These are phyloP conservation scores for Mallotus repandus DNA, from an alignment of 441 rosid genomes.

Conservation along the genomic window DNA sequence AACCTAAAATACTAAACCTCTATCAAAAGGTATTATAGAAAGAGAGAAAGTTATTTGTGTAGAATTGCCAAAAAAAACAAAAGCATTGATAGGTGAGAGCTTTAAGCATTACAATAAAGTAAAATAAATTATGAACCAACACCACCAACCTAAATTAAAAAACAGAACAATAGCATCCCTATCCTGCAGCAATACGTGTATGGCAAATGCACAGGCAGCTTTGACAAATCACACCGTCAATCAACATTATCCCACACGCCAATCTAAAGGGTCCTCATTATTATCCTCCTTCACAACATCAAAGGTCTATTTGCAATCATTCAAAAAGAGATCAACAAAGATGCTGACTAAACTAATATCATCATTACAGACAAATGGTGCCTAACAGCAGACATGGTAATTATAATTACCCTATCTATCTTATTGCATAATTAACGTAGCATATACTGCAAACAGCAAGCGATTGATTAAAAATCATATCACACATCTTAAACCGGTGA, in stretches of 20 bases:
- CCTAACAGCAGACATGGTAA: background rate
- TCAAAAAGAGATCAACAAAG: background rate
- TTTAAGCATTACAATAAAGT: conserved; percentile 19
- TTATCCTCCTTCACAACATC: background rate
- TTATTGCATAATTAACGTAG: background rate
- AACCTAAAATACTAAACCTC: background rate
- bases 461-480: background rate
- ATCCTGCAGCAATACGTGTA: background rate
- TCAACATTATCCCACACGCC: conserved; percentile 13
- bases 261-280: conserved; percentile 4
- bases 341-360: background rate
- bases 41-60: conserved; percentile 21
- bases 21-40: conserved; percentile 15
- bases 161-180: background rate
- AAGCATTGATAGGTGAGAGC: conserved; percentile 11
- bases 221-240: conserved; percentile 12
- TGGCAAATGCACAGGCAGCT: background rate
- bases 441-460: background rate
- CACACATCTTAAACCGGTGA: background rate
- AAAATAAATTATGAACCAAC: conserved; percentile 23
- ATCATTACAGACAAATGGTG: conserved; percentile 6
- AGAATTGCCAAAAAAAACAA: conserved; percentile 1
- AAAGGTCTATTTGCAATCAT: background rate
- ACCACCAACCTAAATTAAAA: conserved; percentile 23
- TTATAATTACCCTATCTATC: conserved; percentile 2